Evolutionary conservation across 257 asterid species (phyloP).

Genomic region (Jacaranda copaia): DNA sequence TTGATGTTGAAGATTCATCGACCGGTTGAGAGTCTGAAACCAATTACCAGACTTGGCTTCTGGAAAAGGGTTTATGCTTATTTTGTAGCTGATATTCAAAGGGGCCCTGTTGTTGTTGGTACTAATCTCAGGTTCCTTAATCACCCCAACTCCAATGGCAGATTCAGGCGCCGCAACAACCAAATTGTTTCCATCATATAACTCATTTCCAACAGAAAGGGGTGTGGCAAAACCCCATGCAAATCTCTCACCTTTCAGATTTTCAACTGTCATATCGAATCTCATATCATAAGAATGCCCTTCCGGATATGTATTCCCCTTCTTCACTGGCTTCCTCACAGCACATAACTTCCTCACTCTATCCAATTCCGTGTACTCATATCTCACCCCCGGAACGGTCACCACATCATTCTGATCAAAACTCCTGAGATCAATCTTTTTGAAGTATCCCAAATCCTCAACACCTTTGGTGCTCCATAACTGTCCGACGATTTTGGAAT

Average conservation of each 20-base stretch:
- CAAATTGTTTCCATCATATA: neutral
- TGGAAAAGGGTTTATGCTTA: constrained; percentile 29
- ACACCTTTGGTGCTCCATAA: constrained; percentile 59
- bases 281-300: constrained; percentile 59
- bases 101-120: neutral
- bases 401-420: neutral
- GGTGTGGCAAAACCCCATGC: constrained; percentile 62
- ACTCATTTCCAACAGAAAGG: constrained; percentile 49
- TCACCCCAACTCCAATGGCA: neutral
- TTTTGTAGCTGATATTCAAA: constrained; percentile 59
- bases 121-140: constrained; percentile 27
- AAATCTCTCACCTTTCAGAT: constrained; percentile 29
- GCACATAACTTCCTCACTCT: constrained; percentile 45
- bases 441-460: constrained; percentile 51
- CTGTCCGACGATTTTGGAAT: constrained; percentile 46
- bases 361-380: constrained; percentile 58
- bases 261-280: constrained; percentile 50
- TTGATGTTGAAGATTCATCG: constrained; percentile 2
- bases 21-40: constrained; percentile 19
- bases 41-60: too few species aligned
- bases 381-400: constrained; percentile 42
- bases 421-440: constrained; percentile 39
- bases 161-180: neutral
- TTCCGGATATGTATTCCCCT: constrained; percentile 49
- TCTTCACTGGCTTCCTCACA: constrained; percentile 28